Evolutionary conservation across 164 flowering plant species (phyloP), one percentile per base, ranked within the genome.

Genomic region (Litsea cubeba): DNA sequence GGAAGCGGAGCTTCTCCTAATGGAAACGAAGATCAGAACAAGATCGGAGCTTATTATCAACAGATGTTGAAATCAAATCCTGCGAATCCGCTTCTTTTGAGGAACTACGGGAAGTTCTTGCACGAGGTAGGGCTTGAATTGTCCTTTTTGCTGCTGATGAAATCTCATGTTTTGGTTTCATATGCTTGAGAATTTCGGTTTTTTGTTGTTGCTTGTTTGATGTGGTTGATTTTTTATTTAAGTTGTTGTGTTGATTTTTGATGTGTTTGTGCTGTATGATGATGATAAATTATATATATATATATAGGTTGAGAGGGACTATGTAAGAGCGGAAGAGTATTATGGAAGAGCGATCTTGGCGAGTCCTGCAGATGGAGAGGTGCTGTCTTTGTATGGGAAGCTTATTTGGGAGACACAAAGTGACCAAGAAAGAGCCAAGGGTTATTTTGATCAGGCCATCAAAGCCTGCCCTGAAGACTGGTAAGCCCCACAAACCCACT

Each of bases 311-410:
- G 88, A 83, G 80, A 81, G 73, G 69, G 91, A 93, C 71, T 28
- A 28, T n/a, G 84, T 18, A 71, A 84, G 80, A 80, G 98, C 98
- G 8, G 95, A 88, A 62, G 92, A 89, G 78, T 93, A 80, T 62
- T 91, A 90, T 74, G 90, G 89, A 22, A 88, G 95, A 75, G 97
- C 97, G 17, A 89, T 93, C 22, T 71, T 93, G 50, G 90, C 89
- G 62, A 83, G 78, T 75, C 93, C 91, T 2, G 91, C 84, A 62
- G 97, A 91, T 64, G 98, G 92, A 60, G 94, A 90, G 67, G 76
- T 89, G 49, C 68, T 91, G 69, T 85, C 89, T 28, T 72, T 88
- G 73, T 93, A 93, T 68, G 97, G 84, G 7, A 86, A 85, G 50
- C 73, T 93, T 32, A 85, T 88, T 12, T 93, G 98, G 98, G 92